A percentile compares a stretch with the other conserved stretches of the same genome.
phyloP scores from a whole-genome alignment of 2,329 filamentous ascomycete genomes.

The Coniella vitis region DNA sequence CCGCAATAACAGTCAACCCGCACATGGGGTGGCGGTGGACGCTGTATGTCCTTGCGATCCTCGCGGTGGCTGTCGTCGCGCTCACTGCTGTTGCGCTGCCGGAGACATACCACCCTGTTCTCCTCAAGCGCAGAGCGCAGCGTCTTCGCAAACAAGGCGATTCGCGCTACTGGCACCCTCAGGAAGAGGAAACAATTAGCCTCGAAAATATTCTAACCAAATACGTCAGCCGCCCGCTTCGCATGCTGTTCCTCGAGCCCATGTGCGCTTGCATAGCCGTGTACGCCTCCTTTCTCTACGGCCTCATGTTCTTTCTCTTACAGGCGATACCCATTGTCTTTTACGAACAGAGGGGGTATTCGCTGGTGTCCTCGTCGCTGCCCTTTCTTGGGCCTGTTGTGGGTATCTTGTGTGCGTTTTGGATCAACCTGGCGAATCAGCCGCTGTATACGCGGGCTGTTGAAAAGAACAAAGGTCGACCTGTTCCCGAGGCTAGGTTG shows the following conservation, averaged over 20 bases:
- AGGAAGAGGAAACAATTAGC: conserved; percentile 35
- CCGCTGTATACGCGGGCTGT: conserved; percentile 19
- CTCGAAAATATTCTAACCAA: conserved; percentile 21
- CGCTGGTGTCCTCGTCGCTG: conserved; percentile 32
- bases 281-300: conserved; percentile 39
- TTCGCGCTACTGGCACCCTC: conserved; percentile 33
- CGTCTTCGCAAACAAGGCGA: conserved; percentile 36
- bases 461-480: conserved; percentile 34
- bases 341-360: conserved; percentile 34
- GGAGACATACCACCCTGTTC: conserved; percentile 29
- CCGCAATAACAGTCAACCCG: conserved; percentile 27
- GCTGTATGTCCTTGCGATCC: conserved; percentile 36
- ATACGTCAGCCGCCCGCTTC: conserved; percentile 29
- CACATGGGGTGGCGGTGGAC: conserved; percentile 39
- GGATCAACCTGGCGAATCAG: conserved; percentile 35
- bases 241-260: conserved; percentile 40
- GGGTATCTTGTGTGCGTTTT: conserved; percentile 34
- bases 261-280: conserved; percentile 38
- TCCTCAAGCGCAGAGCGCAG: conserved; percentile 26
- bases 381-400: conserved; percentile 39
- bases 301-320: conserved; percentile 38
- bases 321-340: conserved; percentile 43
- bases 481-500: conserved; percentile 33
- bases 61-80: conserved; percentile 25
- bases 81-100: conserved; percentile 23